Evolutionary conservation across 805 yeast species (phyloP).

Genomic region (Wickerhamomyces rabaulensis): DNA sequence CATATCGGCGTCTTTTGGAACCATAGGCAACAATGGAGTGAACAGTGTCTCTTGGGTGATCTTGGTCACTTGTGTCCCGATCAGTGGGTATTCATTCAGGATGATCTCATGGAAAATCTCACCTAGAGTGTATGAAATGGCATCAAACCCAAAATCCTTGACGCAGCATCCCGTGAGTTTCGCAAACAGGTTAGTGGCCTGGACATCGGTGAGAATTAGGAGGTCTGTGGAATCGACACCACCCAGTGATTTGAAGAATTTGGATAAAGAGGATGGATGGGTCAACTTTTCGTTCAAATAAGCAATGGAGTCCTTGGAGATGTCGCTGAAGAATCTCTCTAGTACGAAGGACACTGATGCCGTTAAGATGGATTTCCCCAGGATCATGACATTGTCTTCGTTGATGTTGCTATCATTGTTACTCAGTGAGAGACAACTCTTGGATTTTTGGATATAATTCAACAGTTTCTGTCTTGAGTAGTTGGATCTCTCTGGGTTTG

Average conservation of each 20-base stretch:
- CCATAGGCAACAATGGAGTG: conserved; percentile 24
- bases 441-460: conserved; percentile 52
- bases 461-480: conserved; percentile 31
- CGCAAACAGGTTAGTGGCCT: conserved; percentile 50
- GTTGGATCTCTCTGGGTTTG: conserved; percentile 4
- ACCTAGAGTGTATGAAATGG: conserved; percentile 56
- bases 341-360: conserved; percentile 56
- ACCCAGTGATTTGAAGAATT: conserved; percentile 37
- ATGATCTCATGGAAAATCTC: conserved; percentile 62
- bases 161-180: conserved; percentile 65
- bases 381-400: conserved; percentile 42
- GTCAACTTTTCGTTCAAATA: conserved; percentile 43
- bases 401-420: conserved; percentile 21
- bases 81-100: conserved; percentile 59
- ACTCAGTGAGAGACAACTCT: conserved; percentile 49
- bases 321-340: conserved; percentile 54
- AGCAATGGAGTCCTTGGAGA: conserved; percentile 49
- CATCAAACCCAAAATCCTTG: conserved; percentile 77
- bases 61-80: conserved; percentile 35
- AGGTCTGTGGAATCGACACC: conserved; percentile 20
- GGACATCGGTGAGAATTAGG: conserved; percentile 37
- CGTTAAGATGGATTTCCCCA: conserved; percentile 54
- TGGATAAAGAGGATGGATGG: conserved; percentile 30
- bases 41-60: conserved; percentile 20
- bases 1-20: conserved; percentile 31